These are phyloP conservation scores for Aspergillus versicolor DNA, from an alignment of 2,329 filamentous ascomycete genomes.

Conservation along the genomic window DNA sequence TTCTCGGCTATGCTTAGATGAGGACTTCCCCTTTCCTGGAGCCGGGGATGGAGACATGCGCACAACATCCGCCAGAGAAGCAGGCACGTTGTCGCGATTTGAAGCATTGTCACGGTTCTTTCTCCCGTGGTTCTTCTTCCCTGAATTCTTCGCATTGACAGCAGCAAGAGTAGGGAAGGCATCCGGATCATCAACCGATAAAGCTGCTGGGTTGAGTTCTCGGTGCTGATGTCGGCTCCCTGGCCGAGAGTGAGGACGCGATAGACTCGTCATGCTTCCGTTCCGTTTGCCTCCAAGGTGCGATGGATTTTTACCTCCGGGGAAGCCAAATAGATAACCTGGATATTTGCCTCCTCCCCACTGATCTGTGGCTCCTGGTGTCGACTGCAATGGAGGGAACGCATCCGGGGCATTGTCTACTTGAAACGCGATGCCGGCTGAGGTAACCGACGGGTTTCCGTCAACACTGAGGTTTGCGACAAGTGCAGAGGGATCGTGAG, in stretches of 20 bases:
- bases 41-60: conserved; percentile 90
- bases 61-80: conserved; percentile 87
- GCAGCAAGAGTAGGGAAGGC: conserved; percentile 89
- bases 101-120: conserved; percentile 54
- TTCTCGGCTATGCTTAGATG: conserved; percentile 62
- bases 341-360: conserved; percentile 47
- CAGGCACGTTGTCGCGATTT: conserved; percentile 68
- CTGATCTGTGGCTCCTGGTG: conserved; percentile 60
- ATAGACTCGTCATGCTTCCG: conserved; percentile 54
- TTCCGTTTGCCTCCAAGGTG: conserved; percentile 35
- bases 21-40: conserved; percentile 53
- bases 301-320: conserved; percentile 48
- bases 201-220: conserved; percentile 63
- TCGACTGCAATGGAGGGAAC: conserved; percentile 73
- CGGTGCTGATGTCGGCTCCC: conserved; percentile 75
- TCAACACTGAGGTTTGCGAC: conserved; percentile 78
- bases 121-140: conserved; percentile 92
- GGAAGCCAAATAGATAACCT: conserved; percentile 40
- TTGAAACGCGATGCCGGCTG: conserved; percentile 65
- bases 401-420: conserved; percentile 75
- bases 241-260: conserved; percentile 76
- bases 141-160: conserved; percentile 64
- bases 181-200: conserved; percentile 87
- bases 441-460: conserved; percentile 40
- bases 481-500: conserved; percentile 86